A percentile compares a stretch with the other conserved stretches of the same genome.
These are phyloP conservation scores for Sphagnum magellanicum DNA, from an alignment of 228 moss, liverwort and hornwort species.

Conservation along the genomic window DNA sequence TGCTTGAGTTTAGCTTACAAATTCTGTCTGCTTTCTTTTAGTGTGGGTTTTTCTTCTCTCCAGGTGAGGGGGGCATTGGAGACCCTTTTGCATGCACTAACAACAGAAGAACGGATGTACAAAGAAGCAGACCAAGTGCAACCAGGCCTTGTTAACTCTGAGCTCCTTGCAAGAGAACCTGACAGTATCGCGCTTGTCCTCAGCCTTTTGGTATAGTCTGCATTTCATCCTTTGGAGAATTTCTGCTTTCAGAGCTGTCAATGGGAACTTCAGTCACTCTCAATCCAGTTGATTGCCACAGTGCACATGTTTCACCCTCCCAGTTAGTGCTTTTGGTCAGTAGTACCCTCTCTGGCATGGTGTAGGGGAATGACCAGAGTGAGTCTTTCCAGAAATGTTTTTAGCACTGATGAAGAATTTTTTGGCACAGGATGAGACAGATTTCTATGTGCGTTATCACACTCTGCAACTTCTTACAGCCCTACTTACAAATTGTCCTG, in stretches of 20 bases:
- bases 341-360: background rate
- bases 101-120: conserved; percentile 60
- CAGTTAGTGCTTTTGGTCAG: background rate
- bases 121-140: conserved; percentile 67
- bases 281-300: background rate
- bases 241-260: background rate
- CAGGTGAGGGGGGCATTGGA: conserved; percentile 91
- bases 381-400: too few relatives aligned
- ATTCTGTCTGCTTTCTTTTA: background rate
- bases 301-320: background rate
- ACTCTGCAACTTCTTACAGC: conserved; percentile 90
- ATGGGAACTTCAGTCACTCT: background rate
- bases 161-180: conserved; percentile 88
- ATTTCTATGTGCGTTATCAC: conserved; percentile 96
- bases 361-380: too few relatives aligned
- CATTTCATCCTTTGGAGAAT: background rate
- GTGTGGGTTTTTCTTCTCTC: background rate
- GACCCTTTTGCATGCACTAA: conserved; percentile 87
- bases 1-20: background rate
- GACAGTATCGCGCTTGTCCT: conserved; percentile 79
- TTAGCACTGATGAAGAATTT: background rate
- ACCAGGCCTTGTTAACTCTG: conserved; percentile 82
- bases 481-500: conserved; percentile 83
- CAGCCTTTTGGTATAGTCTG: conserved; percentile 81
- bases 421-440: conserved; percentile 68